These are phyloP conservation scores for Diospyros lotus DNA, from an alignment of 148 eudicot genomes.

Conservation along the genomic window DNA sequence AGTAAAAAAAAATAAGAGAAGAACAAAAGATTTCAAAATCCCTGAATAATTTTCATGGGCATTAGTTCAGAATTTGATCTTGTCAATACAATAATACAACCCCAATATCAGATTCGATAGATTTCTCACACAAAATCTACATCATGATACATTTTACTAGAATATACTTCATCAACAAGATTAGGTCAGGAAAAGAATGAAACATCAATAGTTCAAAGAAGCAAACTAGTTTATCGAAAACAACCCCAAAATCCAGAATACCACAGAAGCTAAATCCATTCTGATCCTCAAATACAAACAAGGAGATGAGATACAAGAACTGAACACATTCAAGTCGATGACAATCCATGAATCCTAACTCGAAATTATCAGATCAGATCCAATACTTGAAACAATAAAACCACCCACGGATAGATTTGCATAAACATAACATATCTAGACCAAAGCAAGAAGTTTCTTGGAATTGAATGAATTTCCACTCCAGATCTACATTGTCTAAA, in stretches of 20 bases:
- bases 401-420: neutral
- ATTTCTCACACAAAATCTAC: neutral
- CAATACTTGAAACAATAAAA: neutral
- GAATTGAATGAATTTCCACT: too few species aligned
- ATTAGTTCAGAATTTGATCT: neutral
- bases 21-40: neutral
- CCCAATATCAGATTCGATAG: neutral
- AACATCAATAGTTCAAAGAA: neutral
- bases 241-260: neutral
- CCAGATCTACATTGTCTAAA: too few species aligned
- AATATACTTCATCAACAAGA: too few species aligned
- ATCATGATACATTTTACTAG: neutral
- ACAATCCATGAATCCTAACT: neutral
- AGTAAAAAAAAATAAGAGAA: neutral
- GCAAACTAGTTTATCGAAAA: neutral
- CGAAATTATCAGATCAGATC: constrained; percentile 10
- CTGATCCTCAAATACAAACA: neutral
- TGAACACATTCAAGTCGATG: neutral
- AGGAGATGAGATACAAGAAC: neutral
- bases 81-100: neutral
- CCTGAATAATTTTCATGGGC: neutral
- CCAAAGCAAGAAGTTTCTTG: too few species aligned
- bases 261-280: neutral
- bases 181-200: too few species aligned
- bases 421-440: too few species aligned